Conservation (phyloP, 2,329 filamentous ascomycete genomes). For the Nemania diffusa region DNA sequence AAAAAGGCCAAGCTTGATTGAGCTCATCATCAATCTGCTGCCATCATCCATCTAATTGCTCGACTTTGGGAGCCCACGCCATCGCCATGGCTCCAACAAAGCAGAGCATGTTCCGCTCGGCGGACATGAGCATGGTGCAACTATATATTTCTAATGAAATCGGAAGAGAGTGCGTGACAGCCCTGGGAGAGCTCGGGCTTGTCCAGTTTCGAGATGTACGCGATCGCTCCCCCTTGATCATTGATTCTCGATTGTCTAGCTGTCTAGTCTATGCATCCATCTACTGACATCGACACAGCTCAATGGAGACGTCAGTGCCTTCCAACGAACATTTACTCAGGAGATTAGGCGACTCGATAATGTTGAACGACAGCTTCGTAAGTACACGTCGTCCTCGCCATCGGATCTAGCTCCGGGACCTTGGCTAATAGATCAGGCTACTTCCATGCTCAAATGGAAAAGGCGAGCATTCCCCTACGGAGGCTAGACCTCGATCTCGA, state of each 20-base stretch:
- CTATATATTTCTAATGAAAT: slow-evolving; percentile 99
- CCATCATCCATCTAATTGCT: slow-evolving; percentile 40
- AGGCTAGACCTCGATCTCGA: slow-evolving; percentile 92
- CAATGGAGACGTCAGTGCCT: slow-evolving; percentile 91
- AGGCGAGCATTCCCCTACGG: slow-evolving; percentile 83
- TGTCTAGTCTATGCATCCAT: slow-evolving; percentile 12
- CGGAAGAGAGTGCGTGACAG: slow-evolving; percentile 95
- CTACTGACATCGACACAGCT: slow-evolving; percentile 66
- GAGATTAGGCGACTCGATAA: slow-evolving; percentile 98
- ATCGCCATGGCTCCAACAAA: slow-evolving; percentile 71
- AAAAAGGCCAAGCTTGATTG: slow-evolving; percentile 30
- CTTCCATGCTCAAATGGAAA: slow-evolving; percentile 96
- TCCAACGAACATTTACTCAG: slow-evolving; percentile 96
- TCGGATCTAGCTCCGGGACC: slow-evolving; percentile 11
- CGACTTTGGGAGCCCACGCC: slow-evolving; percentile 41
- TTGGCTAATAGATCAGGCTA: slow-evolving; percentile 71
- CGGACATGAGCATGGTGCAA: slow-evolving; percentile 99
- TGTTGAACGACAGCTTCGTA: slow-evolving; percentile 96
- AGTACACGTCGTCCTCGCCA: slow-evolving; percentile 52
- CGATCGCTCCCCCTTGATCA: slow-evolving; percentile 33
- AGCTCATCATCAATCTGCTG: slow-evolving; percentile 38
- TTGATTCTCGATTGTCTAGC: slow-evolving; percentile 33
- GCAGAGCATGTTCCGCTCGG: slow-evolving; percentile 99
- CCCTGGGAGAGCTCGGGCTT: slow-evolving; percentile 92
- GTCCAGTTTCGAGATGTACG: slow-evolving; percentile 98